Base-by-base conservation (phyloP, 2,329 filamentous ascomycete genomes). In the Colletotrichum melonis region DNA sequence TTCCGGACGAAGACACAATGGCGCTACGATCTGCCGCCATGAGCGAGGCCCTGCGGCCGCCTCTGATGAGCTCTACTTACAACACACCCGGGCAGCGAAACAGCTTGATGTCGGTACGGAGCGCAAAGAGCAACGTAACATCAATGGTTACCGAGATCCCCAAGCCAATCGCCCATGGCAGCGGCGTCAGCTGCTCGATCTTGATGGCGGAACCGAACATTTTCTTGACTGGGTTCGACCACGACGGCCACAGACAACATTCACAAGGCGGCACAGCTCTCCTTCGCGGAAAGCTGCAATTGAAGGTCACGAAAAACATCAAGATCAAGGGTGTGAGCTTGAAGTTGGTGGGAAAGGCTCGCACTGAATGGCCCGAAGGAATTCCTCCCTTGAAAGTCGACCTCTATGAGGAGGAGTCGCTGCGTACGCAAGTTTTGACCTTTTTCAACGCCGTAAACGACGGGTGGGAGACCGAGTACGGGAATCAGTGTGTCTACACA, bases 291-390 rank as follows among this genome's bases (percentile, higher is more conserved):
- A 95, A 92, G 76, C 83, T 99, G 69, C 92, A 94, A 78, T 81
- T 99, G 52, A 92, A 92, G 73, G 90, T 98, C 14, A 92, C 93
- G 58, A 98, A 98, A 80, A 93, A 94, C 76, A 91, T 95, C 59
- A 99, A 99, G 84, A 92, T 99, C 76, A 98, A 98, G 85, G 93
- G 94, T 4, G 90, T 99, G 28, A 95, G 93, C 6, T 87, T 99
- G 65, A 96, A 94, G 78, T 94, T 99, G 77, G 90, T 92, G 54
- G 97, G 96, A 35, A 93, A 92, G 80, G 94, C 95, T 3, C 90
- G 93, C 75, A 98, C 97, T 1, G 95, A 98, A 80, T 99, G 97
- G 97, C 96, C 97, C 19, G 97, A 98, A 85, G 95, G 95, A 63
- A 97, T 98, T 35, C 96, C 97, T 3, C 95, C 95, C 0, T 89